Conservation (phyloP, 331 rosid species). For the Acacia pycnantha region DNA sequence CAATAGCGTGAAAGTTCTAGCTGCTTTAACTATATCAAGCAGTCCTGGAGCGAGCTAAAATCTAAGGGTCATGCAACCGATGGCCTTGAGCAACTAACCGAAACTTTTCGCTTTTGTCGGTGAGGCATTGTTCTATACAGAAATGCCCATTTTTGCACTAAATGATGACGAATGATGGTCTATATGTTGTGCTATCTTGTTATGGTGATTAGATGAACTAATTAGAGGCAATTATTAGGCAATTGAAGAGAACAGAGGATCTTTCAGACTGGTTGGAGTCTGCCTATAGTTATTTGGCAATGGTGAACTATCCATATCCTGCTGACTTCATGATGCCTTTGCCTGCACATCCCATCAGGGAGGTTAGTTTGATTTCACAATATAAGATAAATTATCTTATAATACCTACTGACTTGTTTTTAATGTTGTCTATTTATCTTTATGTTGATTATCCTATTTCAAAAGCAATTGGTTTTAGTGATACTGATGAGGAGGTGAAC, state of each 20-base stretch:
- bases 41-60: conserved; percentile 57
- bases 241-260: conserved; percentile 45
- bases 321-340: conserved; percentile 70
- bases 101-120: conserved; percentile 64
- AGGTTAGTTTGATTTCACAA: conserved; percentile 53
- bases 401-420: not conserved
- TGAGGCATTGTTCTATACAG: conserved; percentile 32
- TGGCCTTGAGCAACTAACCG: conserved; percentile 59
- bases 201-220: conserved; percentile 32
- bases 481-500: conserved; percentile 18
- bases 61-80: conserved; percentile 44
- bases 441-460: not conserved
- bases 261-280: conserved; percentile 67
- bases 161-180: conserved; percentile 1
- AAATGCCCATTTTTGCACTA: not conserved
- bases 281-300: conserved; percentile 83
- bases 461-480: conserved; percentile 2
- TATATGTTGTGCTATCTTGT: not conserved
- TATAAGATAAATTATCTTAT: conserved; percentile 9
- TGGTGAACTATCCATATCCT: conserved; percentile 82
- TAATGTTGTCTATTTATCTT: not conserved
- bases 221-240: conserved; percentile 40
- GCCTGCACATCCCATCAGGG: conserved; percentile 74
- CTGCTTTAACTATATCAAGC: conserved; percentile 74
- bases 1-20: conserved; percentile 68